phyloP scores from a whole-genome alignment of 2,329 filamentous ascomycete species.

The Penicillium sp. region DNA sequence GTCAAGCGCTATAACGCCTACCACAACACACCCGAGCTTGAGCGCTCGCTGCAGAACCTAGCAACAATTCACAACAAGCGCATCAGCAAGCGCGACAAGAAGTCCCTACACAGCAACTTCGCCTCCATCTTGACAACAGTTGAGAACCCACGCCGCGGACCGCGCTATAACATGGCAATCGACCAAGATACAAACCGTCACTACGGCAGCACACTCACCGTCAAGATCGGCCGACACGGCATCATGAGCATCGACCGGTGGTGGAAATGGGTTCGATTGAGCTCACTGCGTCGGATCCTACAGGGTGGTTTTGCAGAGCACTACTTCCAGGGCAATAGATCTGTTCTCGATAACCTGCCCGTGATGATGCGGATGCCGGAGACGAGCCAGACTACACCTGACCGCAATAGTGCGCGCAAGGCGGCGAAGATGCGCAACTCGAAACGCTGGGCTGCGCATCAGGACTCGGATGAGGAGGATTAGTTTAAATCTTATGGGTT shows the following conservation, averaged over 20 bases:
- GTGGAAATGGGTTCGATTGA: conserved; percentile 69
- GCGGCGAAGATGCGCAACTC: conserved; percentile 28
- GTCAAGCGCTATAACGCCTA: conserved; percentile 68
- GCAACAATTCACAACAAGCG: conserved; percentile 60
- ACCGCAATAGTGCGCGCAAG: conserved; percentile 30
- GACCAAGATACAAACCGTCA: conserved; percentile 58
- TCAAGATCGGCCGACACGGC: conserved; percentile 58
- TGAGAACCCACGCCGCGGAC: conserved; percentile 64
- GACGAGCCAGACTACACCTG: conserved; percentile 9
- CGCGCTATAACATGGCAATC: conserved; percentile 64
- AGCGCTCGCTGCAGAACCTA: conserved; percentile 59
- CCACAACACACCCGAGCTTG: conserved; percentile 61
- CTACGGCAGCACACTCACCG: conserved; percentile 61
- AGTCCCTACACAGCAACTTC: conserved; percentile 65
- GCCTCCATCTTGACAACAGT: conserved; percentile 65
- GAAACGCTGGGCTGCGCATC: conserved; percentile 28
- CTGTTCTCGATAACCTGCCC: conserved; percentile 60
- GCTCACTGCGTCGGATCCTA: conserved; percentile 60
- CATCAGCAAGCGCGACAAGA: conserved; percentile 66
- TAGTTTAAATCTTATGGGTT: conserved; percentile 1
- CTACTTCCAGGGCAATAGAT: conserved; percentile 59
- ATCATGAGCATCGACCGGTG: conserved; percentile 67
- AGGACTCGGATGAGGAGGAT: conserved; percentile 32
- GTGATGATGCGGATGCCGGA: conserved; percentile 37
- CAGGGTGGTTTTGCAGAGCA: conserved; percentile 63